A percentile compares a stretch with the other conserved stretches of the same genome.
phyloP scores from a whole-genome alignment of 108 stramenopile species.

The Aurantiochytrium sp. region DNA sequence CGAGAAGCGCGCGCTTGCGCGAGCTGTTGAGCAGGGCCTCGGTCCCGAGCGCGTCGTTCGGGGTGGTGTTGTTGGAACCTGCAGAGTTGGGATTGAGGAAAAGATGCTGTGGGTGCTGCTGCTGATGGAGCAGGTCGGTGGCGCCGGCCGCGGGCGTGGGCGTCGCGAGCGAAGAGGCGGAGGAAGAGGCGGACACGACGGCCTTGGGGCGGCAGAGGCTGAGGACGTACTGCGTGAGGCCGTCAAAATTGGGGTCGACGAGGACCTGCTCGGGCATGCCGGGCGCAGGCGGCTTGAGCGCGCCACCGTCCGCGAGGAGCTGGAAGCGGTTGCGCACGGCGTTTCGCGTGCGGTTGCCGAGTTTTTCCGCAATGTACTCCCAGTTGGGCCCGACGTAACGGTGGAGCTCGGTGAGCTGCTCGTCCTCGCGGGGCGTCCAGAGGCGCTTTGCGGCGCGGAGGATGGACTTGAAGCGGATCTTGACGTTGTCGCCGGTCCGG shows the following conservation, averaged over 20 bases:
- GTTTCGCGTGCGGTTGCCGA: background rate
- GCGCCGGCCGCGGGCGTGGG: background rate
- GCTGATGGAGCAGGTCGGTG: too few species aligned
- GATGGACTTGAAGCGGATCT: slow-evolving; percentile 38
- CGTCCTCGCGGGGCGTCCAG: slow-evolving; percentile 2
- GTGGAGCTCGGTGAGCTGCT: background rate
- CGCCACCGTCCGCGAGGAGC: background rate
- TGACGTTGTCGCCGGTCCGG: slow-evolving; percentile 41
- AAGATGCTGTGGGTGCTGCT: too few species aligned
- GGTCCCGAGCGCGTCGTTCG: background rate
- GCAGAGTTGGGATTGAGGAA: too few species aligned
- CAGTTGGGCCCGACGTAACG: background rate
- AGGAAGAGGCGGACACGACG: background rate
- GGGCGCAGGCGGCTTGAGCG: background rate
- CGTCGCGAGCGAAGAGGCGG: too few species aligned
- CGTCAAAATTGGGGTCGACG: background rate
- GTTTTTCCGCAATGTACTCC: background rate
- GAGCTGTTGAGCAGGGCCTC: background rate
- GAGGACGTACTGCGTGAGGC: background rate
- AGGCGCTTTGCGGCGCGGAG: background rate
- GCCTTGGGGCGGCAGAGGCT: background rate
- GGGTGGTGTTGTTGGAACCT: too few species aligned
- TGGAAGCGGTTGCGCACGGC: slow-evolving; percentile 17
- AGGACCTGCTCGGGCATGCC: slow-evolving; percentile 1
- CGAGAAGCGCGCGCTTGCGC: background rate